A percentile compares a stretch with the other conserved stretches of the same genome.
These are phyloP conservation scores for Pinus tabuliformis DNA, from an alignment of 75 land plant species.

Conservation along the genomic window DNA sequence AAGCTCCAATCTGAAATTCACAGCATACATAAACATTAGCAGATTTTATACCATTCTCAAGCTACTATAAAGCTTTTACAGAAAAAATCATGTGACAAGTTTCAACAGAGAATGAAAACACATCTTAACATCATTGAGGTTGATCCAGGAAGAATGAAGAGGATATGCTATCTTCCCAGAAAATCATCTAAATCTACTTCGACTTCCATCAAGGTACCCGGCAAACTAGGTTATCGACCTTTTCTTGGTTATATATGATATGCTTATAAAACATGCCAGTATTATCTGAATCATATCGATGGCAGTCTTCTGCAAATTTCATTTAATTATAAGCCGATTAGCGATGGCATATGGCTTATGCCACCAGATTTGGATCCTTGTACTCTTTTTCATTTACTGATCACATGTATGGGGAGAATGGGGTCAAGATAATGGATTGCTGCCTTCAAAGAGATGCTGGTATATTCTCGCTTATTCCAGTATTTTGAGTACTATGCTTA, in stretches of 20 bases:
- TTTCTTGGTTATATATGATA: neutral
- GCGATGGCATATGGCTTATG: neutral
- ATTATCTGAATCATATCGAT: too few species aligned
- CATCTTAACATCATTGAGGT: neutral
- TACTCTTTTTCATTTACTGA: neutral
- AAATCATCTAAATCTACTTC: neutral
- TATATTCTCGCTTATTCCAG: neutral
- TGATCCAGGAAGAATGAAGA: neutral
- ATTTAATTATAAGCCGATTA: neutral
- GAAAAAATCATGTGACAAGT: too few species aligned
- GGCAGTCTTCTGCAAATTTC: neutral
- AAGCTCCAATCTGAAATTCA: conserved; percentile 84
- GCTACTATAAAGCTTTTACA: neutral
- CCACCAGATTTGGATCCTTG: neutral
- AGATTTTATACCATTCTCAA: neutral
- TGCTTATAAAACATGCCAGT: neutral
- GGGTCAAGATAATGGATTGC: neutral
- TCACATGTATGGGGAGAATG: neutral
- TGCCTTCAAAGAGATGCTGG: neutral
- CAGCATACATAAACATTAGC: neutral
- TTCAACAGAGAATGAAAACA: neutral
- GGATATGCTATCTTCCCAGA: neutral
- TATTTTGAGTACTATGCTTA: too few species aligned
- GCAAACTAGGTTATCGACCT: neutral
- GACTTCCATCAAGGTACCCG: neutral